Conservation (phyloP, 257 asterid species). For the Ballota nigra region DNA sequence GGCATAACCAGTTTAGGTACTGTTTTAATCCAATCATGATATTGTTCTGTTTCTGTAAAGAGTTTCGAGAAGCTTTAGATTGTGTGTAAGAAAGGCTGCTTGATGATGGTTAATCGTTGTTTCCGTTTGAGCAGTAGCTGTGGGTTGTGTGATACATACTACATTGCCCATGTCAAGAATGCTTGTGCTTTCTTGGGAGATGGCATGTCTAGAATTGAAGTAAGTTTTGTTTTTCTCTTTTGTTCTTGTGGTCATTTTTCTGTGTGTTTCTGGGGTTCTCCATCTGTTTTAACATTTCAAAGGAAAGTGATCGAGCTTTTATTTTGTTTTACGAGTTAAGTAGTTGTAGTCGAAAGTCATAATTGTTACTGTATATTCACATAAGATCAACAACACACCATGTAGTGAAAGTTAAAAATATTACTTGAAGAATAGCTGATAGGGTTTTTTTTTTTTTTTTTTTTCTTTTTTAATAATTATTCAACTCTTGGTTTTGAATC, state of each 20-base stretch:
- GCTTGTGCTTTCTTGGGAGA: slow-evolving; percentile 98
- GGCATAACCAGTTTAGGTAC: neutral
- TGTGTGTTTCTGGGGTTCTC: neutral
- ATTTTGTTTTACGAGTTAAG: neutral
- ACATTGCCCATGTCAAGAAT: slow-evolving; percentile 90
- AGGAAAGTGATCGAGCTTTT: neutral
- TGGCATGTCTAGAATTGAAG: slow-evolving; percentile 97
- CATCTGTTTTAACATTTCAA: neutral
- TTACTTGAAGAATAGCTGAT: neutral
- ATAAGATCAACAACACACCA: neutral
- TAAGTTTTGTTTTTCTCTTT: slow-evolving; percentile 32
- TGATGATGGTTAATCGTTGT: slow-evolving; percentile 4
- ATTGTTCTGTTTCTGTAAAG: neutral
- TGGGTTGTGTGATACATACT: slow-evolving; percentile 90
- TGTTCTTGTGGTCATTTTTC: neutral
- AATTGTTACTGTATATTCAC: neutral
- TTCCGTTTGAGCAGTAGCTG: slow-evolving; percentile 62
- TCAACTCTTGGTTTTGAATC: neutral
- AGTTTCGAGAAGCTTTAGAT: neutral
- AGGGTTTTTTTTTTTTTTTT: neutral
- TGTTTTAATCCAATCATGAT: neutral
- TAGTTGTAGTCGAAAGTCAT: neutral
- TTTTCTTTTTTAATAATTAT: too few relatives aligned
- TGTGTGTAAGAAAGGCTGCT: slow-evolving; percentile 1
- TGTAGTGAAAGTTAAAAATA: neutral